Conservation (phyloP, 441 rosid species). For the Geranium incanum region DNA sequence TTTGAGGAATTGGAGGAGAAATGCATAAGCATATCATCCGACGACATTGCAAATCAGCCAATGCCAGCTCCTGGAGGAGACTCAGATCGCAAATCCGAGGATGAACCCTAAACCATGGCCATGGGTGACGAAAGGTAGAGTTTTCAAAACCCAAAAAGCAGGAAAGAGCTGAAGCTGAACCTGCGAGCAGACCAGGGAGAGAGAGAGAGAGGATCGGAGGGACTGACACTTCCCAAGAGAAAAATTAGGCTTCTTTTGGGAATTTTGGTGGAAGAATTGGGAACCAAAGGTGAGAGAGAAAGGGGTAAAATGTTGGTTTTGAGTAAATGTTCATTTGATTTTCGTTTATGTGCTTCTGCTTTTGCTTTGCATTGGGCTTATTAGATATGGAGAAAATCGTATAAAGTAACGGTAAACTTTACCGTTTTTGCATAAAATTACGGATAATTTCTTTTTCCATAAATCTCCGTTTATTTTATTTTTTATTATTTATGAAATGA, state of each 20-base stretch:
- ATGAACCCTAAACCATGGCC: background rate
- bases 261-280: constrained; percentile 3
- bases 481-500: no score
- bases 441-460: no score
- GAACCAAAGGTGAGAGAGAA: constrained; percentile 2
- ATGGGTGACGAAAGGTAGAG: constrained; percentile 3
- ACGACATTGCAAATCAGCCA: constrained; percentile 24
- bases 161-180: background rate
- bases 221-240: background rate
- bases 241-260: background rate
- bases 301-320: background rate
- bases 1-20: constrained; percentile 91
- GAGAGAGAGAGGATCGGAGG: background rate
- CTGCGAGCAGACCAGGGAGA: background rate
- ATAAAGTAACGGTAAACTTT: no score
- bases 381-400: no score
- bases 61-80: background rate
- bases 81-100: background rate
- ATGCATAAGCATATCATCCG: constrained; percentile 82
- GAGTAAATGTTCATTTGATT: constrained; percentile 4
- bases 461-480: no score
- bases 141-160: background rate
- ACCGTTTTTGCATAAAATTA: no score
- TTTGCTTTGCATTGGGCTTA: background rate
- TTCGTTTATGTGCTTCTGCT: background rate